These are phyloP conservation scores for Thymus quinquecostatus DNA, from an alignment of 257 asterid genomes.

Conservation along the genomic window DNA sequence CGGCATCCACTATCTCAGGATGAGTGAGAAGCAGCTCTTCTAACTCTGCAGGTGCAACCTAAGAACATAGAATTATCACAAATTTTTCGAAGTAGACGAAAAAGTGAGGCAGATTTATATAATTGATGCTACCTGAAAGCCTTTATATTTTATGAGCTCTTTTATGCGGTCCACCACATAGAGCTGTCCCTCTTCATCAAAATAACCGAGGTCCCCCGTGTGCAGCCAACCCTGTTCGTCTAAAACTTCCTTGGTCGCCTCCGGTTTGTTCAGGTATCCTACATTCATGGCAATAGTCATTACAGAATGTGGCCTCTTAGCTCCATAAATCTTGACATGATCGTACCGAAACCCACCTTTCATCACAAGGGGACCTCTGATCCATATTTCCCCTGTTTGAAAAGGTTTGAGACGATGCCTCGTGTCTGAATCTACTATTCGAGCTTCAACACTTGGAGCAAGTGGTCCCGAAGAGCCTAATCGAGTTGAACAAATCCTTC, in stretches of 20 bases:
- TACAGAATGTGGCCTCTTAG: neutral
- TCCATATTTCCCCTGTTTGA: conserved; percentile 41
- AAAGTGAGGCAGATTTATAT: neutral
- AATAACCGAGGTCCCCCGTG: conserved; percentile 53
- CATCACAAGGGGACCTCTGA: conserved; percentile 42
- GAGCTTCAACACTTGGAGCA: conserved; percentile 37
- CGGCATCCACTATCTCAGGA: conserved; percentile 47
- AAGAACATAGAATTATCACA: neutral
- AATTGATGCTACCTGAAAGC: conserved; percentile 40
- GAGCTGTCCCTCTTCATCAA: conserved; percentile 46
- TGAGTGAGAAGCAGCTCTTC: conserved; percentile 52
- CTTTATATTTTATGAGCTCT: conserved; percentile 54
- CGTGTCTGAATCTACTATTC: conserved; percentile 30
- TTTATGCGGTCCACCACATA: conserved; percentile 48
- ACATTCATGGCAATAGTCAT: neutral
- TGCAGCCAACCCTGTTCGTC: conserved; percentile 48
- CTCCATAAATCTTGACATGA: neutral
- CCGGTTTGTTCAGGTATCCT: conserved; percentile 45
- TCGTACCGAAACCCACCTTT: conserved; percentile 30
- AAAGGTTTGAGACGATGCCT: conserved; percentile 40
- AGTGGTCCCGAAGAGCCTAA: conserved; percentile 37
- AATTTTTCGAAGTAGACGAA: neutral
- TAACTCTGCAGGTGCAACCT: conserved; percentile 58
- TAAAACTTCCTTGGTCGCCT: conserved; percentile 39
- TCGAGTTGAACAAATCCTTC: conserved; percentile 5